A percentile compares a stretch with the other conserved stretches of the same genome.
Evolutionary conservation across 2,329 filamentous ascomycete genomes (phyloP).

Genomic region (Calonectria montana): DNA sequence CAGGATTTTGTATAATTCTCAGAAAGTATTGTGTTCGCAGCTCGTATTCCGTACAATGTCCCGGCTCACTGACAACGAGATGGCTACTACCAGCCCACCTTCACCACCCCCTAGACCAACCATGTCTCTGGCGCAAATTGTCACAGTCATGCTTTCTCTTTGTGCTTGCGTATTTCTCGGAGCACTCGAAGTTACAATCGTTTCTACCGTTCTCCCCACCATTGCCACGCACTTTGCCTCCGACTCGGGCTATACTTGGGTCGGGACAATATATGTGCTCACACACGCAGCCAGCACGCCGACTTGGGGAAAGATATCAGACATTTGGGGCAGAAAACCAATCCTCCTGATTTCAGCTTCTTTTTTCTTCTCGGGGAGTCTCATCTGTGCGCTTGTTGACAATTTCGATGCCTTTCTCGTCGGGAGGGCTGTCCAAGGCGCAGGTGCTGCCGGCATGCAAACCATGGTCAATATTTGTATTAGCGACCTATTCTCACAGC

Average conservation of each 20-base stretch:
- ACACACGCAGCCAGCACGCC: conserved; percentile 75
- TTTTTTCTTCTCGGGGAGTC: conserved; percentile 64
- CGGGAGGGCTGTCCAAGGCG: conserved; percentile 61
- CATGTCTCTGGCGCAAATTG: conserved; percentile 32
- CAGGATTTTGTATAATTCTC: neutral
- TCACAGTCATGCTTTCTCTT: conserved; percentile 52
- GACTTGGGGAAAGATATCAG: conserved; percentile 75
- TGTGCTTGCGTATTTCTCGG: conserved; percentile 55
- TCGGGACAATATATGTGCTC: conserved; percentile 79
- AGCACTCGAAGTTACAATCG: conserved; percentile 66
- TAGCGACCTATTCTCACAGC: conserved; percentile 62
- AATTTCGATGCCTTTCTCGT: conserved; percentile 54
- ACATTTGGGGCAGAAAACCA: conserved; percentile 69
- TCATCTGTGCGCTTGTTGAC: conserved; percentile 59
- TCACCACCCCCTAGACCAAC: conserved; percentile 14
- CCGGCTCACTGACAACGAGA: neutral
- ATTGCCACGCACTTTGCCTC: conserved; percentile 70
- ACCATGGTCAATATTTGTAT: conserved; percentile 66
- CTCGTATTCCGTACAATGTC: neutral
- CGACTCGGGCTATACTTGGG: conserved; percentile 79
- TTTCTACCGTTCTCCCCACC: conserved; percentile 71
- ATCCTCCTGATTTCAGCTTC: conserved; percentile 59
- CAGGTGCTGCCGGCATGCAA: conserved; percentile 63
- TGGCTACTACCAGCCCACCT: neutral
- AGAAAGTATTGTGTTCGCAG: neutral